A percentile compares a stretch with the other conserved stretches of the same genome.
These are phyloP conservation scores for Casuarina cunninghamiana DNA, from an alignment of 306 rosid genomes.

Conservation along the genomic window DNA sequence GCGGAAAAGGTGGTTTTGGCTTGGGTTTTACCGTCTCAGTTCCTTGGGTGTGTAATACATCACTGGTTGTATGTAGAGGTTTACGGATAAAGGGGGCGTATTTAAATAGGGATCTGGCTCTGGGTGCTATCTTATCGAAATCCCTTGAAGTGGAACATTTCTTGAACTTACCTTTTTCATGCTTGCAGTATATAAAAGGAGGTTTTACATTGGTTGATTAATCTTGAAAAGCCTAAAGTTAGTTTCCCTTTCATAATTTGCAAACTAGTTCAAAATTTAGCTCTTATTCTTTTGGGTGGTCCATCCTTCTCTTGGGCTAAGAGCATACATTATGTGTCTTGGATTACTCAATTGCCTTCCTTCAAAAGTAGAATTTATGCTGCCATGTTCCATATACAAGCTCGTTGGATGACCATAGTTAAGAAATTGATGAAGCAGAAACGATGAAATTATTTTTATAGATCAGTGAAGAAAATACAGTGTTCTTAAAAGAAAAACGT, in stretches of 20 bases:
- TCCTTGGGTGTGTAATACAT: constrained; percentile 89
- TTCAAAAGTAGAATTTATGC: too few species aligned
- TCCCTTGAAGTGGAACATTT: constrained; percentile 71
- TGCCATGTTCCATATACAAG: too few species aligned
- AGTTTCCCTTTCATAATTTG: not conserved
- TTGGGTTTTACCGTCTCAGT: constrained; percentile 77
- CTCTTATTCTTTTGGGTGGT: too few species aligned
- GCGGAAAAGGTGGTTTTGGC: constrained; percentile 41
- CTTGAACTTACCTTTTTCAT: constrained; percentile 72
- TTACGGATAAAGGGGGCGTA: constrained; percentile 32
- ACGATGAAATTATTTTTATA: too few species aligned
- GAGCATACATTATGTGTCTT: too few species aligned
- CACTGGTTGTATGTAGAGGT: constrained; percentile 85
- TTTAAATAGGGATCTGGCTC: constrained; percentile 37
- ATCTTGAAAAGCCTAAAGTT: constrained; percentile 4
- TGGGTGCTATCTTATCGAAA: constrained; percentile 53
- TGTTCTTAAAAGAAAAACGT: too few species aligned
- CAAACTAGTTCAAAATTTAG: too few species aligned
- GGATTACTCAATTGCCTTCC: too few species aligned
- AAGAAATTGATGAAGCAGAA: too few species aligned
- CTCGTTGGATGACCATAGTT: too few species aligned
- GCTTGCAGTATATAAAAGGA: constrained; percentile 66
- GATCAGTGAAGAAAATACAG: too few species aligned
- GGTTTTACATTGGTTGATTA: constrained; percentile 66
- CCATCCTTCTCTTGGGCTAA: too few species aligned